Percentiles rank a stretch among this genome's conserved stretches.
Conservation (phyloP, 2,329 filamentous ascomycete species). For the Pseudogymnoascus sp. region DNA sequence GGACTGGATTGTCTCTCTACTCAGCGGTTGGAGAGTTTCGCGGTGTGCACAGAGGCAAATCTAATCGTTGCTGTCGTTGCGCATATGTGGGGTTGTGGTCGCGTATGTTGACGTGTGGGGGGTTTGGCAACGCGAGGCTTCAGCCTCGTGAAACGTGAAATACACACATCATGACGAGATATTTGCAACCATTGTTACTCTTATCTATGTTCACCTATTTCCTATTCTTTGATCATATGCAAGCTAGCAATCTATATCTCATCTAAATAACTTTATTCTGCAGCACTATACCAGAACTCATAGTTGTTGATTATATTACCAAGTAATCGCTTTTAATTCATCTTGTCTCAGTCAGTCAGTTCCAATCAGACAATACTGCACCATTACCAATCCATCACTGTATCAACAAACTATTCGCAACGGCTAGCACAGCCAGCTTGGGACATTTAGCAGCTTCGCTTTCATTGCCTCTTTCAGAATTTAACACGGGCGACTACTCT, state of each 20-base stretch:
- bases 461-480: not conserved
- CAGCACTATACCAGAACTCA: not conserved
- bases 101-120: constrained; percentile 5
- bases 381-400: not conserved
- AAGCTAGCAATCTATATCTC: not conserved
- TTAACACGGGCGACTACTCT: not conserved
- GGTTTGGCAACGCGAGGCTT: not conserved
- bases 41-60: not conserved
- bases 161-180: not conserved
- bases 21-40: not conserved
- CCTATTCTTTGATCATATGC: not conserved
- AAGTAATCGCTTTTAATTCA: not conserved
- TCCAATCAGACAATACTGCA: not conserved
- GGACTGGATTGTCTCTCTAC: not conserved
- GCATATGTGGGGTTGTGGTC: constrained; percentile 1
- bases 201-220: not conserved
- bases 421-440: not conserved
- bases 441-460: too few species aligned
- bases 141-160: not conserved
- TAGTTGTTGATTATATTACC: not conserved
- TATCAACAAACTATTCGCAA: not conserved
- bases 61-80: not conserved
- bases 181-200: not conserved
- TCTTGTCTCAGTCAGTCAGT: not conserved
- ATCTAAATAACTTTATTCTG: not conserved